phyloP scores from a whole-genome alignment of 2,329 filamentous ascomycete species.

The Ophiocordyceps camponoti-floridani region DNA sequence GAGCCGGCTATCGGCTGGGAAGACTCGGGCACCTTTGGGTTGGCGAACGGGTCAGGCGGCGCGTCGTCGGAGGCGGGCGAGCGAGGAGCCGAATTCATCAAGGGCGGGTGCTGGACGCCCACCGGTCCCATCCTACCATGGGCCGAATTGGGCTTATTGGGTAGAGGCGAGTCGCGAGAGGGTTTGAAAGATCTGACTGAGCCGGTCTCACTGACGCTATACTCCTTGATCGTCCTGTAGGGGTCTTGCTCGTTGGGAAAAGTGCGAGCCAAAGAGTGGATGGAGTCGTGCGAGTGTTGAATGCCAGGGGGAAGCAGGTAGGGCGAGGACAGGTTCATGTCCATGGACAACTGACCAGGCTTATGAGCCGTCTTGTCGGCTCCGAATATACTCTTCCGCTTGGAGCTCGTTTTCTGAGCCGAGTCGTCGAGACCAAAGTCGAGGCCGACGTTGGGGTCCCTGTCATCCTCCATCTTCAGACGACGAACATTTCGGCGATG shows the following conservation, averaged over 20 bases:
- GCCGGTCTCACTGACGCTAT: conserved; percentile 36
- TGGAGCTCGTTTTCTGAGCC: conserved; percentile 18
- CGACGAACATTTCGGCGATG: conserved; percentile 63
- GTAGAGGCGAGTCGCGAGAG: conserved; percentile 23
- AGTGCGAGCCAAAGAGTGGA: conserved; percentile 68
- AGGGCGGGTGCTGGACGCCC: conserved; percentile 13
- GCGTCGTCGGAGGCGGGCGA: conserved; percentile 17
- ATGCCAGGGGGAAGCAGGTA: conserved; percentile 82
- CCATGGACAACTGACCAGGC: conserved; percentile 46
- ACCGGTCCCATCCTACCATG: conserved; percentile 8
- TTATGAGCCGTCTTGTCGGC: conserved; percentile 36
- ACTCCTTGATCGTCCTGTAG: conserved; percentile 48
- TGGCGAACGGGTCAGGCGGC: conserved; percentile 16
- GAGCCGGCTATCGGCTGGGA: conserved; percentile 8
- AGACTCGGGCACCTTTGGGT: conserved; percentile 13
- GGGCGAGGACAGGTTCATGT: conserved; percentile 61
- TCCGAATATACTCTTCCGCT: conserved; percentile 15
- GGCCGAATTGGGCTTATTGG: conserved; percentile 15
- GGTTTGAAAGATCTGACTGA: conserved; percentile 35
- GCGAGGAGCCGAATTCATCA: conserved; percentile 25
- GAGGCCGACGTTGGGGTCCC: conserved; percentile 76
- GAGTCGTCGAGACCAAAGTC: conserved; percentile 69
- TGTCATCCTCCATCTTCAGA: conserved; percentile 57
- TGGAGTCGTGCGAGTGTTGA: conserved; percentile 65
- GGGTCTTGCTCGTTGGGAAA: conserved; percentile 65